These are phyloP conservation scores for Strigomonas culicis DNA, from an alignment of 208 protist genomes.

Conservation along the genomic window DNA sequence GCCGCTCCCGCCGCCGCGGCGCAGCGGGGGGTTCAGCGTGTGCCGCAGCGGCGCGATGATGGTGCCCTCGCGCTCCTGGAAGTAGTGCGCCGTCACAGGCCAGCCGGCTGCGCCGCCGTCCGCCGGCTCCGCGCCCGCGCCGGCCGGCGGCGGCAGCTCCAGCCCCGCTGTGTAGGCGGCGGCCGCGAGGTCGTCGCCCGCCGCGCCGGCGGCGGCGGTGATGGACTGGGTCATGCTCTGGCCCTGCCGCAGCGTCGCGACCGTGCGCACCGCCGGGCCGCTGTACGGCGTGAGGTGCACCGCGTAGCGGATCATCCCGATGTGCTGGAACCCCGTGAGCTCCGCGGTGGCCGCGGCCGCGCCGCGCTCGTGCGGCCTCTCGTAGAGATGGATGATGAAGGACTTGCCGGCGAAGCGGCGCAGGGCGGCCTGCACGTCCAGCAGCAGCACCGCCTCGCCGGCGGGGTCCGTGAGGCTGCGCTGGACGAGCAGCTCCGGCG, in stretches of 20 bases:
- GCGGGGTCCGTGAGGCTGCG: conserved; percentile 41
- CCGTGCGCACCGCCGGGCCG: conserved; percentile 6
- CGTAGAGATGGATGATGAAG: conserved; percentile 53
- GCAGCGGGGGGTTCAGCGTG: too few relatives aligned
- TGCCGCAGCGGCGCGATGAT: conserved; percentile 38
- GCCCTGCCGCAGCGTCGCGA: conserved; percentile 6
- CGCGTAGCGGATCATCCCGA: conserved; percentile 62
- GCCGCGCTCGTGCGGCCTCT: conserved; percentile 6
- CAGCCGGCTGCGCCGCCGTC: conserved; percentile 26
- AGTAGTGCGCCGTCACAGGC: conserved; percentile 44
- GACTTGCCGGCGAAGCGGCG: conserved; percentile 12
- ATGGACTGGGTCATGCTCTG: neutral
- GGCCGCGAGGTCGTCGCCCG: conserved; percentile 19
- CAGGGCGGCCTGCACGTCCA: conserved; percentile 37
- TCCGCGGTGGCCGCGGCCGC: neutral
- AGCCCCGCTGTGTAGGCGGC: conserved; percentile 16
- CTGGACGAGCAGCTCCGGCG: conserved; percentile 63
- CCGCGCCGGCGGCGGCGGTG: neutral
- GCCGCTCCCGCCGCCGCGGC: too few relatives aligned
- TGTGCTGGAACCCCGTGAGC: conserved; percentile 34
- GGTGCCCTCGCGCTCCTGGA: conserved; percentile 50
- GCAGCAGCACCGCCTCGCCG: conserved; percentile 52
- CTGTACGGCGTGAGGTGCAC: conserved; percentile 9
- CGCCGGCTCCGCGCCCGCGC: neutral
- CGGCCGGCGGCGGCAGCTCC: neutral